Evolutionary conservation across 257 asterid genomes (phyloP).

Genomic region (Penstemon eatonii): DNA sequence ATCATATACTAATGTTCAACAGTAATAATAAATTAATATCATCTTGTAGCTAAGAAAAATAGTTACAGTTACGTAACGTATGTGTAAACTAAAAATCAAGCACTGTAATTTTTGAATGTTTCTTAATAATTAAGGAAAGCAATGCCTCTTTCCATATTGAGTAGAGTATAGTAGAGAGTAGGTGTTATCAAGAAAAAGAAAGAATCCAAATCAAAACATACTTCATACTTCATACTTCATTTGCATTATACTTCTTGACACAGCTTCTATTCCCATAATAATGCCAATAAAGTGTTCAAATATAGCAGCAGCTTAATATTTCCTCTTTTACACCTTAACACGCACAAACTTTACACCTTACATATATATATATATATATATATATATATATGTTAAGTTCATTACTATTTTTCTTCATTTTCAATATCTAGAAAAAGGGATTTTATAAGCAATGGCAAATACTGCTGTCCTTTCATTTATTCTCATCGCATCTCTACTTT

Average conservation of each 20-base stretch:
- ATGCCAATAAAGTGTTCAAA: slow-evolving; percentile 19
- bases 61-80: too few species aligned
- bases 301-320: slow-evolving; percentile 1
- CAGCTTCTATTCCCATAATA: slow-evolving; percentile 21
- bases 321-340: slow-evolving; percentile 14
- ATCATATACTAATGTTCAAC: too few species aligned
- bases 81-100: too few species aligned
- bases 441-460: slow-evolving; percentile 19
- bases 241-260: neutral
- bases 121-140: slow-evolving; percentile 9
- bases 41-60: too few species aligned
- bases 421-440: neutral
- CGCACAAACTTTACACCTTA: neutral
- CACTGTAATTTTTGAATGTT: too few species aligned
- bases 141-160: neutral
- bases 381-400: neutral
- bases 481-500: slow-evolving; percentile 29
- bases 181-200: neutral
- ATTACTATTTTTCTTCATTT: neutral
- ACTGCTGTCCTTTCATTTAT: slow-evolving; percentile 5
- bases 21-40: too few species aligned
- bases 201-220: slow-evolving; percentile 9
- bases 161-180: neutral
- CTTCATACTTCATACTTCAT: slow-evolving; percentile 1
- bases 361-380: neutral